These are phyloP conservation scores for Diatrype stigma DNA, from an alignment of 2,329 filamentous ascomycete species.

Conservation along the genomic window DNA sequence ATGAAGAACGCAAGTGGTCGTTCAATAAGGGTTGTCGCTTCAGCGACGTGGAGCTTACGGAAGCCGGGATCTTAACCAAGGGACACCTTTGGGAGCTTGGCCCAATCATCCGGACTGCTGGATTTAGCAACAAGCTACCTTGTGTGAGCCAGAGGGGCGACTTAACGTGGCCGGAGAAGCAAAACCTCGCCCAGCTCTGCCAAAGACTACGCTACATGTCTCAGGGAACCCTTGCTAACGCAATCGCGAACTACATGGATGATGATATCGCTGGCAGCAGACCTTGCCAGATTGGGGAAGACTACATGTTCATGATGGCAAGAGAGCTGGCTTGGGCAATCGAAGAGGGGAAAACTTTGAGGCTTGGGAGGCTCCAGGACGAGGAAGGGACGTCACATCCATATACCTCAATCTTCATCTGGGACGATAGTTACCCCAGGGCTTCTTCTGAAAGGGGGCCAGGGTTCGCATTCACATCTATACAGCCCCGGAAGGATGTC, in stretches of 20 bases:
- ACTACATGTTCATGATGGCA: constrained; percentile 7
- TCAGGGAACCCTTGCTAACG: neutral
- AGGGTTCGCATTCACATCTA: neutral
- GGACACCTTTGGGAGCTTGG: neutral
- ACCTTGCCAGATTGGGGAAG: constrained; percentile 1
- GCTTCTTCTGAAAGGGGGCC: neutral
- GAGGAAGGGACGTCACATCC: neutral
- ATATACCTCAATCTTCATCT: neutral
- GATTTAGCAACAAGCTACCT: neutral
- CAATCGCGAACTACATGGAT: neutral
- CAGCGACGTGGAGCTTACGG: neutral
- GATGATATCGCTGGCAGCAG: neutral
- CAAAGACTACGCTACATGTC: neutral
- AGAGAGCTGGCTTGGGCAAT: constrained; percentile 1
- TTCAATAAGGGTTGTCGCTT: neutral
- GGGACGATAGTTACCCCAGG: neutral
- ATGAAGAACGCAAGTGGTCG: neutral
- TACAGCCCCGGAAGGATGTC: neutral
- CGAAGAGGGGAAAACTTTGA: constrained; percentile 1
- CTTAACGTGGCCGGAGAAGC: neutral
- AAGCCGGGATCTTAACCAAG: neutral
- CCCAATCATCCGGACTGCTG: neutral
- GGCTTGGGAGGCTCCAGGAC: neutral
- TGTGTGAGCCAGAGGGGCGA: neutral
- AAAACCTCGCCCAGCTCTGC: neutral